Evolutionary conservation across 345 rosid species (phyloP).

Genomic region (Citrus trifoliata): DNA sequence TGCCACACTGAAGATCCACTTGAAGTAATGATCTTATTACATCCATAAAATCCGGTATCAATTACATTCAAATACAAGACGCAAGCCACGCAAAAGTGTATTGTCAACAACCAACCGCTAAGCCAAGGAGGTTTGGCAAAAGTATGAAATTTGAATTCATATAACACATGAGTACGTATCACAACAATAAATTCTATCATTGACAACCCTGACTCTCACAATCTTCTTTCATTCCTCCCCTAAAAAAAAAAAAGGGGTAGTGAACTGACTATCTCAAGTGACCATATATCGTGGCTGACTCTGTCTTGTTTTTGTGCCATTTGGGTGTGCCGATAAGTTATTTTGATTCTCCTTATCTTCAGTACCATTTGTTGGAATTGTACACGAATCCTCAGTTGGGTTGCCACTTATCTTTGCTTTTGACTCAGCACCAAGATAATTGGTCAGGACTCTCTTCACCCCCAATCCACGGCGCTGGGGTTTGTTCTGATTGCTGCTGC

Average conservation of each 20-base stretch:
- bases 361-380: slow-evolving; percentile 17
- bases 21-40: not conserved
- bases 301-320: slow-evolving; percentile 18
- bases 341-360: slow-evolving; percentile 24
- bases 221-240: slow-evolving; percentile 1
- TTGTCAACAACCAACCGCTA: not conserved
- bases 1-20: too few relatives aligned
- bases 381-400: slow-evolving; percentile 36
- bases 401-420: slow-evolving; percentile 55
- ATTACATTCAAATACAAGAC: not conserved
- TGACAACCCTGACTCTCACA: not conserved
- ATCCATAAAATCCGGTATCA: not conserved
- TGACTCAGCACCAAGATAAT: slow-evolving; percentile 73
- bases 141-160: not conserved
- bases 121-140: not conserved
- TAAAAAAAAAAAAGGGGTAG: not conserved
- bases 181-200: not conserved
- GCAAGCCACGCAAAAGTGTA: not conserved
- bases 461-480: slow-evolving; percentile 78
- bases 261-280: slow-evolving; percentile 20
- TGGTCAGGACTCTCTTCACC: slow-evolving; percentile 71
- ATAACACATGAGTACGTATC: not conserved
- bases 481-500: slow-evolving; percentile 33
- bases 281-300: slow-evolving; percentile 41
- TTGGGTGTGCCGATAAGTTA: slow-evolving; percentile 17